phyloP scores from a whole-genome alignment of 306 rosid species.

The Rosa lucieae region DNA sequence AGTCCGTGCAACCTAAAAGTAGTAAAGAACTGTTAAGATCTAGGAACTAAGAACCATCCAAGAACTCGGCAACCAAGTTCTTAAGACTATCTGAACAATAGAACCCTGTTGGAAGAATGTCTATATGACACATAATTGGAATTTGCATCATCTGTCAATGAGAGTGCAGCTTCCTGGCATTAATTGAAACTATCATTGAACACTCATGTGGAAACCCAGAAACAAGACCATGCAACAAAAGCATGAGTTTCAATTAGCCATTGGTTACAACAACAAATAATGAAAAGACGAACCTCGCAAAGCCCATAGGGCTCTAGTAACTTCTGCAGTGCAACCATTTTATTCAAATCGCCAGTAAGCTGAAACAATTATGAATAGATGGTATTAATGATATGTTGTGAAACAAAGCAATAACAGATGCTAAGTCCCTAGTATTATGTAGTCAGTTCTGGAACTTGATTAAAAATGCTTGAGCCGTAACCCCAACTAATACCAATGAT shows the following conservation, averaged over 20 bases:
- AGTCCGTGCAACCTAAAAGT: constrained; percentile 56
- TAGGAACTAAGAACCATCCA: not conserved
- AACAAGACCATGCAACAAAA: not conserved
- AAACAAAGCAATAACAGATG: not conserved
- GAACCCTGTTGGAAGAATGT: not conserved
- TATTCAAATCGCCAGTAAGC: constrained; percentile 62
- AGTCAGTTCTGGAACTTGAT: not conserved
- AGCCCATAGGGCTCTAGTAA: constrained; percentile 56
- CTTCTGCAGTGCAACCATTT: constrained; percentile 63
- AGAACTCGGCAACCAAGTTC: not conserved
- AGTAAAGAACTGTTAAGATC: not conserved
- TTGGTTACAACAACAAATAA: not conserved
- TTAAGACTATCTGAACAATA: not conserved
- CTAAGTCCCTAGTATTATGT: not conserved
- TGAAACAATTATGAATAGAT: constrained; percentile 20
- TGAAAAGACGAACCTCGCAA: constrained; percentile 51
- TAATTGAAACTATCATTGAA: not conserved
- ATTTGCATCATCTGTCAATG: not conserved
- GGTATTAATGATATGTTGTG: constrained; percentile 1
- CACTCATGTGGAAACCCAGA: not conserved
- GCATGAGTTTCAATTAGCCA: not conserved
- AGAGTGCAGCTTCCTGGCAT: not conserved
- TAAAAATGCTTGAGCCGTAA: not conserved
- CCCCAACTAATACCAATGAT: not conserved
- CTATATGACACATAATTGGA: not conserved